A percentile compares a stretch with the other conserved stretches of the same genome.
Conservation (phyloP, 129 eudicot species). For the Gnaphalium uliginosum region DNA sequence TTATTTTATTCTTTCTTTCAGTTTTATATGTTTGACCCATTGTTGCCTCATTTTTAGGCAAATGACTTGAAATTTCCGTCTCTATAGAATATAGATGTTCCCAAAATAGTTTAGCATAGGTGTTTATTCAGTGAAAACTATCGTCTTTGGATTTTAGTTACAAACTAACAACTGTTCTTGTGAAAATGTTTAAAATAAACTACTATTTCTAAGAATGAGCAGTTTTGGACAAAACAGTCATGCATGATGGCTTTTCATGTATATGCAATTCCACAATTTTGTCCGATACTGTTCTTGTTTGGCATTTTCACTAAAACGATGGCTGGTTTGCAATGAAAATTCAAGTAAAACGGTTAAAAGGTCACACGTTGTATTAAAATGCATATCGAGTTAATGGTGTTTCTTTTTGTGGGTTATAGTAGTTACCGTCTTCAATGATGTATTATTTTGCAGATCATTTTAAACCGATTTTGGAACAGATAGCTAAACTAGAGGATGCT, state of each 20-base stretch:
- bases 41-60: neutral
- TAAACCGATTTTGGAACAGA: conserved; percentile 71
- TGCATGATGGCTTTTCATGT: too few relatives aligned
- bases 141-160: neutral
- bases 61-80: neutral
- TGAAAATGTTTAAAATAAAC: neutral
- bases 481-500: conserved; percentile 69
- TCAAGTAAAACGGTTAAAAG: neutral
- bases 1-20: neutral
- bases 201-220: neutral
- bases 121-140: neutral
- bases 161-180: neutral
- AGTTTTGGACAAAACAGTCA: neutral
- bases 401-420: neutral
- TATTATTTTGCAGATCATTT: conserved; percentile 67
- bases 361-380: neutral
- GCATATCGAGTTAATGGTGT: neutral
- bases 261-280: too few relatives aligned
- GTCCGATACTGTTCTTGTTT: neutral
- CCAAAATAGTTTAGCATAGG: neutral
- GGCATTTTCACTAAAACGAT: neutral
- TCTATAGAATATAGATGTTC: too few relatives aligned
- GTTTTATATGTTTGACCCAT: neutral
- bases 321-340: neutral
- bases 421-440: neutral